These are phyloP conservation scores for Alliaria petiolata DNA, from an alignment of 345 rosid species.

Conservation along the genomic window DNA sequence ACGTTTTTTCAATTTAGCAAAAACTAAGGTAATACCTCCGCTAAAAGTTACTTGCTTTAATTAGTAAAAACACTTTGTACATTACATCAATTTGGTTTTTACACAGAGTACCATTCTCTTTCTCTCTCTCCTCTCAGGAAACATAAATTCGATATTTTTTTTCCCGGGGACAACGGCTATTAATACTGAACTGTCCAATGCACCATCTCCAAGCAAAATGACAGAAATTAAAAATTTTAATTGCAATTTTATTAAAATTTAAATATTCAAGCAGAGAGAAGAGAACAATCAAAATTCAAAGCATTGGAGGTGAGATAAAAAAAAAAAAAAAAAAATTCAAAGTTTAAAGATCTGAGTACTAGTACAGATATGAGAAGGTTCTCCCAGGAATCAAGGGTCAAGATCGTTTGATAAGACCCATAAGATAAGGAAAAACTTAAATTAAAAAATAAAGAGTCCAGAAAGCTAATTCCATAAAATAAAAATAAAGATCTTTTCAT, in stretches of 20 bases:
- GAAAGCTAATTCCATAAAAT: neutral
- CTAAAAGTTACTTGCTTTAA: constrained; percentile 22
- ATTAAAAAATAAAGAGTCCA: neutral
- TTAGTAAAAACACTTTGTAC: constrained; percentile 23
- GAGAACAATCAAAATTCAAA: constrained; percentile 28
- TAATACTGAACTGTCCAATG: constrained; percentile 59
- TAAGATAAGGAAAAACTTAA: constrained; percentile 26
- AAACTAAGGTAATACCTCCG: constrained; percentile 11
- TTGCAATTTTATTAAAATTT: neutral
- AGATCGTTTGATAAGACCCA: constrained; percentile 58
- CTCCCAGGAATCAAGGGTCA: constrained; percentile 91
- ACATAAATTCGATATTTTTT: constrained; percentile 18
- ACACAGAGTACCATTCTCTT: neutral
- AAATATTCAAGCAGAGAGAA: constrained; percentile 4
- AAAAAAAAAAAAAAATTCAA: neutral
- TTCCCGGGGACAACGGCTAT: constrained; percentile 67
- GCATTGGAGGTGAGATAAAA: constrained; percentile 20
- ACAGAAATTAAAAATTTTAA: neutral
- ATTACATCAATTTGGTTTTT: constrained; percentile 5
- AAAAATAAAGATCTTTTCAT: neutral
- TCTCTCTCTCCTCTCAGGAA: constrained; percentile 7
- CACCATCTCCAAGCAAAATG: constrained; percentile 46
- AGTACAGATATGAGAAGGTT: constrained; percentile 66
- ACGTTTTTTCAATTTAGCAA: constrained; percentile 10
- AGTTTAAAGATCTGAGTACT: constrained; percentile 39